Evolutionary conservation across 768 basidiomycete species (phyloP).

Genomic region (Lyophyllum decastes): DNA sequence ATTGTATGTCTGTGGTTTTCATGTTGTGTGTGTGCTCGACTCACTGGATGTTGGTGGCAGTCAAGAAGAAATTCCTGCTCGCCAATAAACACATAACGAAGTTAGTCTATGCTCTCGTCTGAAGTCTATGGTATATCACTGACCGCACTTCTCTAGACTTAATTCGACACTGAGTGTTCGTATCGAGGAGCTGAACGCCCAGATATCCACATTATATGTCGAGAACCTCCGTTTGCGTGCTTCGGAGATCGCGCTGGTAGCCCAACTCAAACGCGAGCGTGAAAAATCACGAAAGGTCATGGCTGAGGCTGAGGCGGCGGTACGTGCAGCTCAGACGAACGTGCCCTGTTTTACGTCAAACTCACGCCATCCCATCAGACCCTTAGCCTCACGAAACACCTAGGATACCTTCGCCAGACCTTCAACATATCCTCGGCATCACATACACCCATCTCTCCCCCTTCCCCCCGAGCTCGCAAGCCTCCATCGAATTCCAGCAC

Average conservation of each 20-base stretch:
- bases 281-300: constrained; percentile 75
- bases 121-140: not conserved
- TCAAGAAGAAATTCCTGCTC: constrained; percentile 91
- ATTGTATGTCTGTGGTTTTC: constrained; percentile 54
- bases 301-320: constrained; percentile 73
- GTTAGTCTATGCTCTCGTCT: constrained; percentile 40
- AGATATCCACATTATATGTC: constrained; percentile 79
- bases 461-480: constrained; percentile 52
- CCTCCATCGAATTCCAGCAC: constrained; percentile 41
- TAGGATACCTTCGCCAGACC: constrained; percentile 64
- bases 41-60: constrained; percentile 46
- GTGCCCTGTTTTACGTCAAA: constrained; percentile 11
- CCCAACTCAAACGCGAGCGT: constrained; percentile 79
- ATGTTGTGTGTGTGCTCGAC: constrained; percentile 16
- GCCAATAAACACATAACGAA: constrained; percentile 93
- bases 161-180: constrained; percentile 85
- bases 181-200: constrained; percentile 81
- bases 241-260: constrained; percentile 73
- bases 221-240: constrained; percentile 83
- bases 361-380: constrained; percentile 39
- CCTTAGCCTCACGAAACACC: constrained; percentile 62
- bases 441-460: constrained; percentile 41
- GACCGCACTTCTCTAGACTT: constrained; percentile 45
- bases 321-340: constrained; percentile 31
- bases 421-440: constrained; percentile 42